Conservation (phyloP, 192 early-diverging fungal genomes). For the Chytriomyces confervae region DNA sequence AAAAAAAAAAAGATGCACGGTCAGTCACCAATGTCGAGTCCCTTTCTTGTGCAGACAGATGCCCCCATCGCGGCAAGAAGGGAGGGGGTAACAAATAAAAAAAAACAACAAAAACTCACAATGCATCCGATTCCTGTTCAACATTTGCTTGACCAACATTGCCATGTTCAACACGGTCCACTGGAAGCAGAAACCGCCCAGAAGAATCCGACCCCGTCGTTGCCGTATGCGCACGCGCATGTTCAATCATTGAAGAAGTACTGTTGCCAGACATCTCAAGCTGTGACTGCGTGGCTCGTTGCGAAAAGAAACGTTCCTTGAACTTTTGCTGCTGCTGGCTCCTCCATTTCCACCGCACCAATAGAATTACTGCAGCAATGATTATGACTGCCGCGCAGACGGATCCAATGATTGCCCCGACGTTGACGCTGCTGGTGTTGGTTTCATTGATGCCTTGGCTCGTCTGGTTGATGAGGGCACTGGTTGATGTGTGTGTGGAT, state of each 20-base stretch:
- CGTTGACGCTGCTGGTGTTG: neutral
- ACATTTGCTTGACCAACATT: no score
- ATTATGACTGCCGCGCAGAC: neutral
- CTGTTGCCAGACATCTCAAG: neutral
- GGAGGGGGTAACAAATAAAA: no score
- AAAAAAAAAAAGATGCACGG: neutral
- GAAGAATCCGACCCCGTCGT: no score
- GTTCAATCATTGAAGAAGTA: neutral
- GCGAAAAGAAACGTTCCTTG: neutral
- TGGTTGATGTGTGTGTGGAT: no score
- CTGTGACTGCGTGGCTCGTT: neutral
- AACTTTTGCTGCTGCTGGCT: neutral
- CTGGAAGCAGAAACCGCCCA: no score
- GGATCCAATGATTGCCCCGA: neutral
- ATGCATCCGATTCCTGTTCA: no score
- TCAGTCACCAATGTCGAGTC: no score
- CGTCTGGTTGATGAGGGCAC: neutral
- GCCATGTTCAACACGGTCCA: no score
- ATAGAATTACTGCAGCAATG: neutral
- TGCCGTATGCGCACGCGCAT: no score
- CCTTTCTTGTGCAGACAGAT: no score
- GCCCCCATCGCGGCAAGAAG: no score
- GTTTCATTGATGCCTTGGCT: neutral
- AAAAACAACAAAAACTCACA: no score
- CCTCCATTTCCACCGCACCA: neutral